phyloP scores from a whole-genome alignment of 495 filamentous ascomycete genomes.

The Venustampulla echinocandica region DNA sequence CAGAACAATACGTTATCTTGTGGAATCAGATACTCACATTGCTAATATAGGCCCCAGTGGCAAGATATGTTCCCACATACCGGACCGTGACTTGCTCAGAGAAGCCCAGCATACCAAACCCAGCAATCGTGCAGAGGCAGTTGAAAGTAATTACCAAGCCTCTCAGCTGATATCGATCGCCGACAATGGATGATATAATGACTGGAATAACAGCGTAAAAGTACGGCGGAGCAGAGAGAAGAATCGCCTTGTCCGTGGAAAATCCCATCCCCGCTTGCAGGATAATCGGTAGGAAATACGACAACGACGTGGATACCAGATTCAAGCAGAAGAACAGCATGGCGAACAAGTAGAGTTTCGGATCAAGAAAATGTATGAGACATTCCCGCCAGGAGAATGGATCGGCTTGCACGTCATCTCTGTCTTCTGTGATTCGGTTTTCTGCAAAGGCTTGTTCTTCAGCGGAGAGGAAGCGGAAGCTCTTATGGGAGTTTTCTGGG shows the following conservation, averaged over 20 bases:
- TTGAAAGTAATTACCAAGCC: constrained; percentile 70
- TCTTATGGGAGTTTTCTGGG: constrained; percentile 54
- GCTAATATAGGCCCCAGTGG: constrained; percentile 68
- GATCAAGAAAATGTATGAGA: constrained; percentile 51
- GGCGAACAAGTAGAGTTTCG: constrained; percentile 66
- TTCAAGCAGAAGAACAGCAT: constrained; percentile 68
- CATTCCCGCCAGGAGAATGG: constrained; percentile 52
- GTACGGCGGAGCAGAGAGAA: constrained; percentile 69
- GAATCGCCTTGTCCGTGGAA: constrained; percentile 52
- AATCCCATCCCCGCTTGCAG: constrained; percentile 66
- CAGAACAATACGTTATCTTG: neutral
- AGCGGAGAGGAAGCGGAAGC: constrained; percentile 53
- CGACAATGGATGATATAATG: constrained; percentile 57
- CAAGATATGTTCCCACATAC: constrained; percentile 66
- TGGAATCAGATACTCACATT: constrained; percentile 33
- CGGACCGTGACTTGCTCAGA: constrained; percentile 56
- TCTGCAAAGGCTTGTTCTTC: constrained; percentile 49
- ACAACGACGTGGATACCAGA: constrained; percentile 57
- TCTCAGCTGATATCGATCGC: constrained; percentile 55
- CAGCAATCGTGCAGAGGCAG: constrained; percentile 57
- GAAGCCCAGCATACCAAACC: constrained; percentile 69
- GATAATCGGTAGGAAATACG: constrained; percentile 67
- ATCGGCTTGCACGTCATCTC: constrained; percentile 55
- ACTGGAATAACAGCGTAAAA: constrained; percentile 69
- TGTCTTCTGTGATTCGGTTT: constrained; percentile 51